Conservation (phyloP, 2,329 filamentous ascomycete genomes). For the Trichophyton verrucosum region DNA sequence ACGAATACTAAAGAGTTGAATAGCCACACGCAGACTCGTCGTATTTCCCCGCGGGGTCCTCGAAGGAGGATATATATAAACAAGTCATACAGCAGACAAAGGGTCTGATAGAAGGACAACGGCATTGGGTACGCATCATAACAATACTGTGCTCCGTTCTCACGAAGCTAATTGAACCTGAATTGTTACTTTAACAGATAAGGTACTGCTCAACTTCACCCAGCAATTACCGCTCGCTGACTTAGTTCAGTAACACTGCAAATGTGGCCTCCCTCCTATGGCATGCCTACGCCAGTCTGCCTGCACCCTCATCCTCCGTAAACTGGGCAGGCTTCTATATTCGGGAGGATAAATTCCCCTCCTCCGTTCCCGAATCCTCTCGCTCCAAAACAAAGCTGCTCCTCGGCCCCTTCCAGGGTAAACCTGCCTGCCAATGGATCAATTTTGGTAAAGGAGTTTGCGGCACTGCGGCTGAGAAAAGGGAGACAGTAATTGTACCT, state of each 20-base stretch:
- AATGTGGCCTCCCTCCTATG: conserved; percentile 39
- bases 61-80: conserved; percentile 33
- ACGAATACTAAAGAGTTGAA: not conserved
- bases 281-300: conserved; percentile 36
- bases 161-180: not conserved
- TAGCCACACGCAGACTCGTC: conserved; percentile 39
- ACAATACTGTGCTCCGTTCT: not conserved
- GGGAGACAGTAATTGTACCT: conserved; percentile 31
- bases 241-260: conserved; percentile 30
- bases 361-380: conserved; percentile 15
- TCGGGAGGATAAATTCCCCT: conserved; percentile 31
- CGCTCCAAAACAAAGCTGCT: conserved; percentile 22
- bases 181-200: not conserved
- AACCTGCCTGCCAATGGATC: conserved; percentile 38
- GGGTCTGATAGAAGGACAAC: conserved; percentile 30
- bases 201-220: not conserved
- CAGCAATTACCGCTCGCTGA: not conserved
- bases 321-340: conserved; percentile 41
- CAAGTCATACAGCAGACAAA: conserved; percentile 30
- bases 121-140: conserved; percentile 34
- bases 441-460: conserved; percentile 36
- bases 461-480: conserved; percentile 31
- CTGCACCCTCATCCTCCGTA: conserved; percentile 31
- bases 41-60: conserved; percentile 27
- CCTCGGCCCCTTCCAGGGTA: conserved; percentile 38